Base-by-base conservation (phyloP, 495 filamentous ascomycete genomes). In the Jackrogersella minutella region DNA sequence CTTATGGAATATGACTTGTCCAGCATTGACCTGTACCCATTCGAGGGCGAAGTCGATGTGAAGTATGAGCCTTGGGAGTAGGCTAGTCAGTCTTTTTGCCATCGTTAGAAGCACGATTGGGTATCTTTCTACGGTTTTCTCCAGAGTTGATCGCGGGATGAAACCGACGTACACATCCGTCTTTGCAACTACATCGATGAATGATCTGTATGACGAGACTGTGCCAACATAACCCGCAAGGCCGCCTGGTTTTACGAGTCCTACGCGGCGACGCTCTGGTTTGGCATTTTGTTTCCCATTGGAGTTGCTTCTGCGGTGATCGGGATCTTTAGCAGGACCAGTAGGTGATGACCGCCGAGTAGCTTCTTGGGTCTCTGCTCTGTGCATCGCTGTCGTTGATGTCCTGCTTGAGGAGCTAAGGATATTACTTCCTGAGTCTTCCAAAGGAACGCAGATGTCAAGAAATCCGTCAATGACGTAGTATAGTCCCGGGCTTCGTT, bases 151-250 rank as follows among this genome's bases (percentile, higher is more conserved):
- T 39, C 93, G 82, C 0, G 95, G 93, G 4, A 99, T 84, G 70
- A 99, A 99, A 13, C 95, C 95, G 30, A 98, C 96, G 73, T 97
- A 98, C 26, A 98, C 95, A 79, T 99, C 96, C 1, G 96, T 98
- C 79, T 97, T 97, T 7, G 95, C 95, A 33, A 93, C 89, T 6
- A 99, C 93, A 71, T 98, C 95, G 19, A 97, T 93, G 74, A 98
- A 97, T 0, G 96, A 98, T 26, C 95, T 85, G 71, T 97, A 95
- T 0, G 94, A 97, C 0, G 95, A 97, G 17, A 98, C 88, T 0
- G 91, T 92, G 5, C 95, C 93, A 21, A 97, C 85, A 69, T 99
- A 99, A 1, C 95, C 96, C 33, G 95, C 95, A 30, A 99, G 86
- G 0, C 93, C 94, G 36, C 95, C 95, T 1, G 95, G 96, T 72